Base-by-base conservation (phyloP, 805 yeast genomes). In the Myxozyma nipponensis region DNA sequence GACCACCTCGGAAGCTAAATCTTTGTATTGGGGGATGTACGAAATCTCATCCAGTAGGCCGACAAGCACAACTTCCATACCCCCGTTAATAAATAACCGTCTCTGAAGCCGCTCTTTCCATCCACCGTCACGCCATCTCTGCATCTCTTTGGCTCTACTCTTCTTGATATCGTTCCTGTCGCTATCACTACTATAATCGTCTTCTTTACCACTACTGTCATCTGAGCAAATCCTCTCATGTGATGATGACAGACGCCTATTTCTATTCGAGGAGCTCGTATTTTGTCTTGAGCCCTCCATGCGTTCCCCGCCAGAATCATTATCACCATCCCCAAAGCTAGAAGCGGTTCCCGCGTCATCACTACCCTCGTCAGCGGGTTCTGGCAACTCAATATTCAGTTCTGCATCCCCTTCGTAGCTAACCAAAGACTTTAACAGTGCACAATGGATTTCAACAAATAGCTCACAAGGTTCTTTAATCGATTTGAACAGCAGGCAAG, bases 41-140 rank as follows among this genome's bases (percentile, higher is more conserved):
- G 80, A 79, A 15, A 80, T 79, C 43, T 74, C 71, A 19, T 81
- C 78, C 38, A 90, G 72, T 2, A 89, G 72, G 28, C 96, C 96
- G 43, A 89, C 65, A 39, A 90, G 66, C 39, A 84, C 77, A 37
- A 84, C 75, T 60, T 87, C 83, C 96, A 97, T 91, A 47, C 80
- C 81, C 3, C 96, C 95, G 61, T 87, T 89, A 60, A 76, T 80
- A 66, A 86, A 93, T 56, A 78, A 77, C 47, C 96, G 78, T 48
- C 78, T 82, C 13, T 82, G 76, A 18, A 91, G 72, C 37, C 95
- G 72, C 26, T 85, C 95, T 51, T 81, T 78, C 96, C 98, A 93
- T 10, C 81, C 68, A 0, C 71, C 68, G 39, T 81, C 81, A 47
- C 49, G 50, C 46, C 50, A 52, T n/a, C 43, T 24, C 19, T 54